Conservation (phyloP, 805 yeast genomes). For the Saturnispora saitoi region DNA sequence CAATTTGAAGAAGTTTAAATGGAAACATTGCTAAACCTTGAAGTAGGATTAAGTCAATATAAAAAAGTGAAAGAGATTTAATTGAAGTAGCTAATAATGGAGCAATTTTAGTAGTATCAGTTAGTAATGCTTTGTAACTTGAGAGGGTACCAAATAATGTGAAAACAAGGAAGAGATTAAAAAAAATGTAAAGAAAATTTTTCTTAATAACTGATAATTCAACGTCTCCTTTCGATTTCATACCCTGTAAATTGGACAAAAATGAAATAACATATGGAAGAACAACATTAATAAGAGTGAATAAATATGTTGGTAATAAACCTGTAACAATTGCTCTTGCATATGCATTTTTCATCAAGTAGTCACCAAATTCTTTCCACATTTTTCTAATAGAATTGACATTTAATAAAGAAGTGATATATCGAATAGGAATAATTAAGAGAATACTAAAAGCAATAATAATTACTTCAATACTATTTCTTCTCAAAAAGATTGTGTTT, state of each 20-base stretch:
- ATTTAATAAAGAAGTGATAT: constrained; percentile 49
- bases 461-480: constrained; percentile 27
- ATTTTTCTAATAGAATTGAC: constrained; percentile 45
- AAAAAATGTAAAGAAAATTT: constrained; percentile 52
- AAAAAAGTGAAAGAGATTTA: constrained; percentile 43
- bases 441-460: constrained; percentile 43
- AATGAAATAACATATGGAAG: constrained; percentile 49
- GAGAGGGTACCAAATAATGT: constrained; percentile 54
- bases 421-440: constrained; percentile 46
- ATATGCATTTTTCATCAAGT: constrained; percentile 42
- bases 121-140: constrained; percentile 47
- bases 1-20: constrained; percentile 44
- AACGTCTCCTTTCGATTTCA: constrained; percentile 48
- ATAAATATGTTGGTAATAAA: constrained; percentile 52
- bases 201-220: constrained; percentile 49
- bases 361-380: constrained; percentile 53
- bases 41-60: constrained; percentile 52
- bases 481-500: constrained; percentile 29
- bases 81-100: constrained; percentile 45
- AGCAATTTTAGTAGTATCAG: constrained; percentile 53
- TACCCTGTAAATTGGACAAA: constrained; percentile 43
- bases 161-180: constrained; percentile 53
- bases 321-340: constrained; percentile 51
- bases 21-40: constrained; percentile 67
- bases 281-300: constrained; percentile 43